Evolutionary conservation across 1,139 yeast species (phyloP).

Genomic region (Hyphopichia burtonii): DNA sequence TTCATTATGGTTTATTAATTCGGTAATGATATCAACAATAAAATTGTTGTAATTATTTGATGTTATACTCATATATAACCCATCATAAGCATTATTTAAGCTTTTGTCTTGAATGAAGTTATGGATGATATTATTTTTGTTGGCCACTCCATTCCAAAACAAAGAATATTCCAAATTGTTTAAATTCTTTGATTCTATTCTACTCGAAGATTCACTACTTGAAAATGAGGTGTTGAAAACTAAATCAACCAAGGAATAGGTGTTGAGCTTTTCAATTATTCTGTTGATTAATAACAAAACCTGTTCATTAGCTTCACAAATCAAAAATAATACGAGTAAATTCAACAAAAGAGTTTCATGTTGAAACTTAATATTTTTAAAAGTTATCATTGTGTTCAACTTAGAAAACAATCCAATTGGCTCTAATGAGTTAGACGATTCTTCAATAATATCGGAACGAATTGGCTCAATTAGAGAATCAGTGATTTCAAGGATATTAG

Average conservation of each 20-base stretch:
- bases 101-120: slow-evolving; percentile 18
- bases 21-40: slow-evolving; percentile 30
- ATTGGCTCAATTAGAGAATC: slow-evolving; percentile 21
- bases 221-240: slow-evolving; percentile 28
- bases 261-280: slow-evolving; percentile 22
- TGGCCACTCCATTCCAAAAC: slow-evolving; percentile 27
- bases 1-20: slow-evolving; percentile 30
- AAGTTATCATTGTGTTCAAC: slow-evolving; percentile 20
- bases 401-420: slow-evolving; percentile 19
- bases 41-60: slow-evolving; percentile 19
- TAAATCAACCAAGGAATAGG: slow-evolving; percentile 22
- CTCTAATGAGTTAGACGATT: slow-evolving; percentile 3
- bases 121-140: slow-evolving; percentile 18
- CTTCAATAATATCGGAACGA: slow-evolving; percentile 6
- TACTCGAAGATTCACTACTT: slow-evolving; percentile 7
- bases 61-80: slow-evolving; percentile 15
- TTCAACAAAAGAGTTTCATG: slow-evolving; percentile 27
- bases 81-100: slow-evolving; percentile 28
- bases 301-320: slow-evolving; percentile 32
- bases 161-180: slow-evolving; percentile 22
- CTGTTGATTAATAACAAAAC: slow-evolving; percentile 26
- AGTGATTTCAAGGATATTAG: slow-evolving; percentile 25
- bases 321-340: slow-evolving; percentile 25
- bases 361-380: slow-evolving; percentile 24
- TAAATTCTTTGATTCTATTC: slow-evolving; percentile 12